Evolutionary conservation across 2,329 filamentous ascomycete species (phyloP), one percentile per base, ranked within the genome.

Genomic region (Phaeosphaeria sp.): DNA sequence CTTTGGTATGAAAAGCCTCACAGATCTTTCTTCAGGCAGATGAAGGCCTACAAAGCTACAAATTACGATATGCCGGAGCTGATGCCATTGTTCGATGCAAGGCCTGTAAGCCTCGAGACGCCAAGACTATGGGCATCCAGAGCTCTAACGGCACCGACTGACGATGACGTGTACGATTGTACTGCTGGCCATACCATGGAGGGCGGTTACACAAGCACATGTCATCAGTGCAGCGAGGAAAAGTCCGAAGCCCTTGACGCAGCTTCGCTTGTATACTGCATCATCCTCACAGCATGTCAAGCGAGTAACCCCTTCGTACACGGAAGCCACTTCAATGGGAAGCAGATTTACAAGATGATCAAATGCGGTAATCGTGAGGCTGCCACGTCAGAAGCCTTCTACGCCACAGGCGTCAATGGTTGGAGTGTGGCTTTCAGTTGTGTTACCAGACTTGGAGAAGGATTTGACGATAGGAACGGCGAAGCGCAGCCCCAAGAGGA

Each of bases 391-490:
- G 72, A 76, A 49, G 65, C 67, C 0, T 76, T 72, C 48, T 70
- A 74, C 50, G 61, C 66, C 1, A 54, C 68, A 6, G 72, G 73
- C 1, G 50, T 69, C 10, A 67, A 71, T 30, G 73, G 74, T 1
- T 75, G 69, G 68, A 74, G 64, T 36, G 42, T 76, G 1, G 66
- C 61, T 0, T 77, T 76, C 33, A 70, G 68, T 20, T 77, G 73
- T 33, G 67, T 74, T 2, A 65, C 70, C 56, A 63, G 65, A 48
- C 53, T 60, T 2, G 67, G 62, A 5, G 71, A 76, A 27, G 66
- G 60, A 4, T 62, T 67, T 23, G 63, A 64, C 11, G 66, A 70
- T 6, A 56, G 59, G 13, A 41, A 39, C 43, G 65, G 65, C 1
- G 56, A 52, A 11, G 56, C 66, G 1, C 66, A 63, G 43, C 65